Evolutionary conservation across 768 basidiomycete genomes (phyloP).

Genomic region (Mycena leptocephala): DNA sequence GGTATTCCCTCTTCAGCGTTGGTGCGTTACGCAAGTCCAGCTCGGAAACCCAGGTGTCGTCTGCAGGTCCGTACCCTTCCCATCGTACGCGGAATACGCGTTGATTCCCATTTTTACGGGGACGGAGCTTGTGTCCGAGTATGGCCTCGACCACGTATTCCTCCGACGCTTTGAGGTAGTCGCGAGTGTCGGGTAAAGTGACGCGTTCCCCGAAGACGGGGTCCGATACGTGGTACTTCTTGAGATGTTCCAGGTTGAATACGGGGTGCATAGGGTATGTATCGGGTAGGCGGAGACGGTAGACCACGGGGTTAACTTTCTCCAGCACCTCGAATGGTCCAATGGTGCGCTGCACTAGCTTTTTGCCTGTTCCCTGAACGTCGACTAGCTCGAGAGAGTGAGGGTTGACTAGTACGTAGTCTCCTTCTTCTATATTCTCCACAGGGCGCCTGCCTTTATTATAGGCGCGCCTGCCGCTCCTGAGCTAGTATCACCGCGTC

Average conservation of each 20-base stretch:
- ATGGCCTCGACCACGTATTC: not conserved
- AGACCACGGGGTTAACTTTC: slow-evolving; percentile 27
- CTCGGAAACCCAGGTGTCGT: too few relatives aligned
- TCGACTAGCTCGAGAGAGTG: slow-evolving; percentile 22
- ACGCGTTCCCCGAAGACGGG: not conserved
- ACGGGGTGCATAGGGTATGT: slow-evolving; percentile 27
- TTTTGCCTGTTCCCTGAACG: slow-evolving; percentile 30
- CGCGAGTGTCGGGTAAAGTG: not conserved
- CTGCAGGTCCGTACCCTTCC: not conserved
- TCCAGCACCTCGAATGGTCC: slow-evolving; percentile 36
- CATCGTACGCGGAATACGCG: not conserved
- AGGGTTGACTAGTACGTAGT: slow-evolving; percentile 14
- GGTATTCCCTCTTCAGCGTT: not conserved
- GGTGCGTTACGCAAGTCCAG: not conserved
- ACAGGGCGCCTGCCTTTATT: not conserved
- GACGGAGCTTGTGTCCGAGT: too few relatives aligned
- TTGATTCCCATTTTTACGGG: too few relatives aligned
- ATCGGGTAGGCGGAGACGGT: slow-evolving; percentile 8
- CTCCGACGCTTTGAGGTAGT: not conserved
- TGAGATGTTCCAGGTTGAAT: slow-evolving; percentile 29
- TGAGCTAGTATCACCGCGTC: too few relatives aligned
- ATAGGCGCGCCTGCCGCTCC: too few relatives aligned
- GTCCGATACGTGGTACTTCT: slow-evolving; percentile 6
- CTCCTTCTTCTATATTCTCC: not conserved
- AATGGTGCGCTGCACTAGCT: too few relatives aligned